Evolutionary conservation across 1,284 basidiomycete genomes (phyloP).

Genomic region (Ganoderma boninense): DNA sequence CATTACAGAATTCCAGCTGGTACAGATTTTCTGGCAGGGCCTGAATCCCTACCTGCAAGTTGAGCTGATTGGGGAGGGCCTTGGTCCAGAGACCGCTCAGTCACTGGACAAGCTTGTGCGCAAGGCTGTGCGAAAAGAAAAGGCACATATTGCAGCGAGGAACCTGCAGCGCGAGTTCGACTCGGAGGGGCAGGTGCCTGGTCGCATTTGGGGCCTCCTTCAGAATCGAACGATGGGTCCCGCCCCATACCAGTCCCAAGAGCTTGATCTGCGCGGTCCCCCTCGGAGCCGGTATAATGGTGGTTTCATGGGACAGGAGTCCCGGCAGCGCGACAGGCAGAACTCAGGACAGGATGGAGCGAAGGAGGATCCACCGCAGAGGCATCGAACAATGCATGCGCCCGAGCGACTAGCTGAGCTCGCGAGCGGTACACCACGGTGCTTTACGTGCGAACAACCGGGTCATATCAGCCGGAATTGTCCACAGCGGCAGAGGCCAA

Average conservation of each 20-base stretch:
- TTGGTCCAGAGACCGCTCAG: neutral
- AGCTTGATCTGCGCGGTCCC: neutral
- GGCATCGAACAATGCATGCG: neutral
- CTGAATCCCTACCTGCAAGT: too few species aligned
- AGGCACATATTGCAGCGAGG: neutral
- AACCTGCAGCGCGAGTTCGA: neutral
- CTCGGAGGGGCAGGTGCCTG: neutral
- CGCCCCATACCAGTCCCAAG: neutral
- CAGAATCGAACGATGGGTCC: neutral
- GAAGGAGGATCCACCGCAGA: neutral
- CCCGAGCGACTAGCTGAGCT: neutral
- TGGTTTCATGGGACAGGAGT: too few species aligned
- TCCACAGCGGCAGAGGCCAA: neutral
- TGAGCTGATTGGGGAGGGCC: neutral
- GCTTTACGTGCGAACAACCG: neutral
- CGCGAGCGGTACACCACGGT: neutral
- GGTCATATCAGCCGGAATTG: neutral
- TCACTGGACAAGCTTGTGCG: neutral
- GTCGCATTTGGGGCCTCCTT: neutral
- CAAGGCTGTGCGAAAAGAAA: neutral
- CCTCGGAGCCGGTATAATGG: too few species aligned
- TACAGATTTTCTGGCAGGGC: neutral
- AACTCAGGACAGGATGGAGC: too few species aligned
- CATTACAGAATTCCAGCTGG: neutral
- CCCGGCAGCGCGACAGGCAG: neutral